Evolutionary conservation across 306 rosid species (phyloP), one percentile per base, ranked within the genome.

Genomic region (Ormosia semicastrata): DNA sequence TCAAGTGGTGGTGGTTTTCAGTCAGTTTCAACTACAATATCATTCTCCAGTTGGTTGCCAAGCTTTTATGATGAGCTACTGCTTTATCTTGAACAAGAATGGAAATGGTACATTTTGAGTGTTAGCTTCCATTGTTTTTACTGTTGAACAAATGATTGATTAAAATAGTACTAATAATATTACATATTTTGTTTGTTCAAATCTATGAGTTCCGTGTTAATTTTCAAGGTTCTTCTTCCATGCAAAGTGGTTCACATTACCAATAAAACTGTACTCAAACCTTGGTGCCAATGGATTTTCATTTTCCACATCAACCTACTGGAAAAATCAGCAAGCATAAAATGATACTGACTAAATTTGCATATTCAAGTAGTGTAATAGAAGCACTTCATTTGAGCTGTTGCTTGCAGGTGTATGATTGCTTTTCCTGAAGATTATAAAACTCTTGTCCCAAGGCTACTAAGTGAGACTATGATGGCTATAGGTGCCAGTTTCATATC

Each of bases 1-100:
- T 68, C 93, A 11, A 77, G 81, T 76, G 76, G 81, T 80, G 85
- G 76, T 44, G 91, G 90, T 37, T 82, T 88, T 81, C 92, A 90
- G 65, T 75, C 90, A 29, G 81, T 79, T 87, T 80, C 88, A 64
- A 82, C 88, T 18, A 44, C 92, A 52, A 56, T 90, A 79, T 82
- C 93, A 58, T 96, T 96, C 85, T 84, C 84, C 78, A 93, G 90
- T 32, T 96, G 99, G 99, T 80, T 96, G 67, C 97, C 99, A 36
- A 86, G 83, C 90, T 96, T 96, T 91, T 93, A 93, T 49, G 98
- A 96, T 30, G 99, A 93, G 52, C 82, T 96, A 86, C 91, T 96
- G 68, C 99, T 96, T 75, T 96, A 92, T 89, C 98, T 96, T 41
- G 98, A 96, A 86, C 99, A 96, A 86, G 99, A 93, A 84, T 93